phyloP scores from a whole-genome alignment of 164 flowering plant species.

The Aristolochia fimbriata region DNA sequence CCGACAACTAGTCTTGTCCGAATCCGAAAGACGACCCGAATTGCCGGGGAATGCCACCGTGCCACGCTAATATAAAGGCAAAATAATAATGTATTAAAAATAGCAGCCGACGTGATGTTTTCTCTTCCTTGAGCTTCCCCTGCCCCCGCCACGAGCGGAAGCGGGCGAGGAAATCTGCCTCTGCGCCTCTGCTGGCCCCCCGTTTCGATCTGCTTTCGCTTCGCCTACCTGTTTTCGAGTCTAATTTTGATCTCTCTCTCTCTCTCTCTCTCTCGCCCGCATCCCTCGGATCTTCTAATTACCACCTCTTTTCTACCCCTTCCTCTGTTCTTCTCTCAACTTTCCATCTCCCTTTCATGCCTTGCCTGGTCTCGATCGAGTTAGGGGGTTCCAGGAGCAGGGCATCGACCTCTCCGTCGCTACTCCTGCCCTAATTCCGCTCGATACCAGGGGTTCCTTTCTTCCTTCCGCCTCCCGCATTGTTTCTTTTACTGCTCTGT shows the following conservation, averaged over 20 bases:
- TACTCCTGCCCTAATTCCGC: constrained; percentile 5
- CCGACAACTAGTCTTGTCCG: too few relatives aligned
- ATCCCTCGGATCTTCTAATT: not conserved
- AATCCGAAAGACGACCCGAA: too few relatives aligned
- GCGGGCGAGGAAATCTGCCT: not conserved
- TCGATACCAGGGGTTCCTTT: constrained; percentile 3
- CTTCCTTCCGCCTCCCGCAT: too few relatives aligned
- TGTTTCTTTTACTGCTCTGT: too few relatives aligned
- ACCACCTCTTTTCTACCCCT: too few relatives aligned
- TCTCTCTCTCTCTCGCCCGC: not conserved
- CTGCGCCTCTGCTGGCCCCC: not conserved
- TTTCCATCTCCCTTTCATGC: not conserved
- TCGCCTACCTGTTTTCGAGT: not conserved
- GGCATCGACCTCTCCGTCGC: too few relatives aligned
- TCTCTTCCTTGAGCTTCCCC: too few relatives aligned
- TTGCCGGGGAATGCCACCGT: too few relatives aligned
- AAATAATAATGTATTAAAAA: too few relatives aligned
- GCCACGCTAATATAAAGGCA: too few relatives aligned
- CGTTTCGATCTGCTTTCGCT: not conserved
- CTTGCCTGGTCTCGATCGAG: constrained; percentile 6
- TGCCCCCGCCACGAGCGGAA: too few relatives aligned
- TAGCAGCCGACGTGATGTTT: too few relatives aligned
- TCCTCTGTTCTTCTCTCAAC: not conserved
- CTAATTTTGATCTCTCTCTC: not conserved
- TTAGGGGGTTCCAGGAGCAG: not conserved